Base-by-base conservation (phyloP, 257 asterid species). In the Solanum neorickii region DNA sequence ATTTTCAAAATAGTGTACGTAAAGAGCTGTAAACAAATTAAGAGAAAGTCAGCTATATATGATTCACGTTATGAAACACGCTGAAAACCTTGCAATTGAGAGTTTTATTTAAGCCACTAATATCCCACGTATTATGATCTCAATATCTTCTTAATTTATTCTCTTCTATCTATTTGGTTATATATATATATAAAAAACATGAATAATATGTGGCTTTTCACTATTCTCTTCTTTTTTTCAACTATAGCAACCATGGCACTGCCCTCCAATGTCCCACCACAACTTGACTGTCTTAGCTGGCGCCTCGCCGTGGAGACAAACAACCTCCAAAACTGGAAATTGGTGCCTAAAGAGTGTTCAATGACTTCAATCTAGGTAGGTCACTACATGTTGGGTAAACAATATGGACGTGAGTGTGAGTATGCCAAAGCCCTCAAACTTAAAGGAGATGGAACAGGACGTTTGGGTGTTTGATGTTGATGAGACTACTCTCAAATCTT, bases 361-460 rank as follows among this genome's bases (percentile, higher is more conserved):
- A 33, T 4, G 35, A 33, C 35, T 33, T 33, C 35, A 86, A 16
- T 46, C 11, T 95, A 95, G 47, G 86, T 95, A 91, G 94, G 95
- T 8, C 89, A 92, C 68, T 94, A 94, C 91, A 93, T 95, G 93
- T 65, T 91, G 9, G 96, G 96, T 21, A 25, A 86, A 75, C 98
- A 95, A 82, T 94, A 94, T 86, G 89, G 92, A 4, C 11, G 4
- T 4, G 98, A 95, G 47, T 91, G 95, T 80, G 89, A 89, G 2
- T 93, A 92, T 13, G 96, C 95, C 0, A 84, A 86, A 37, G 46
- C 84, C 89, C 47, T 91, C 78, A 20, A 33, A 1, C 76, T 87
- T 39, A 88, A 83, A 35, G 90, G 86, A 23, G 93, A 92, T 12
- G 94, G 91, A 37, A 91, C 27, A 80, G 85, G 93, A 89, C 68